Evolutionary conservation across 1,139 yeast species (phyloP).

Genomic region (Candida gigantensis): DNA sequence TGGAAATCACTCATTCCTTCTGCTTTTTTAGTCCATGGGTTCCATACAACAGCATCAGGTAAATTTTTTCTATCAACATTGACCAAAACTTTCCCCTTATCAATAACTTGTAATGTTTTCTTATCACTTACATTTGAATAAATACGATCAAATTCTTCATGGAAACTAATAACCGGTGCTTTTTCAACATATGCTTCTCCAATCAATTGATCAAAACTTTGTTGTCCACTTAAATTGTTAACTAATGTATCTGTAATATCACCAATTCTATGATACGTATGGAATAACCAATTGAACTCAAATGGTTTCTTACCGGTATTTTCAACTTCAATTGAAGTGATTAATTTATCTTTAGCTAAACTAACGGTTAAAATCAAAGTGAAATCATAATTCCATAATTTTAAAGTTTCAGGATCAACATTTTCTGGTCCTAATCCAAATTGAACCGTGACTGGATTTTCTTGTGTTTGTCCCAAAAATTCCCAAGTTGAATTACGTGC

Average conservation of each 20-base stretch:
- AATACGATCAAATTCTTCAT: slow-evolving; percentile 81
- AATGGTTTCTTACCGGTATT: slow-evolving; percentile 65
- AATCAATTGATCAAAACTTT: slow-evolving; percentile 74
- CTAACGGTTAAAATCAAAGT: slow-evolving; percentile 72
- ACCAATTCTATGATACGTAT: slow-evolving; percentile 77
- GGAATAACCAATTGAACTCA: slow-evolving; percentile 94
- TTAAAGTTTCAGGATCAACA: slow-evolving; percentile 64
- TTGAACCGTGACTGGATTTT: slow-evolving; percentile 65
- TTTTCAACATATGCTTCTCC: slow-evolving; percentile 65
- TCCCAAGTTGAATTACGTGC: slow-evolving; percentile 92
- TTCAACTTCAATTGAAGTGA: slow-evolving; percentile 71
- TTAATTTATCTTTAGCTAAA: slow-evolving; percentile 53
- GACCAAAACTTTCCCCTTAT: slow-evolving; percentile 67
- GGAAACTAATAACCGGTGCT: slow-evolving; percentile 70
- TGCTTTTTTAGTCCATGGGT: slow-evolving; percentile 89
- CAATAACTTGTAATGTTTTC: slow-evolving; percentile 64
- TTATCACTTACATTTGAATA: slow-evolving; percentile 60
- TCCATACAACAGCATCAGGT: slow-evolving; percentile 95
- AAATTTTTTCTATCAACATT: slow-evolving; percentile 65
- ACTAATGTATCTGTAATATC: slow-evolving; percentile 80
- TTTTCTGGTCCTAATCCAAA: slow-evolving; percentile 88
- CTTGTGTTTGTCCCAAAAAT: slow-evolving; percentile 76
- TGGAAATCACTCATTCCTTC: slow-evolving; percentile 81
- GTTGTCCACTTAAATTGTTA: slow-evolving; percentile 70
- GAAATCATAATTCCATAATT: slow-evolving; percentile 62